A percentile compares a stretch with the other conserved stretches of the same genome.
phyloP scores from a whole-genome alignment of 192 early-diverging fungal genomes.

The Podochytrium sp. region DNA sequence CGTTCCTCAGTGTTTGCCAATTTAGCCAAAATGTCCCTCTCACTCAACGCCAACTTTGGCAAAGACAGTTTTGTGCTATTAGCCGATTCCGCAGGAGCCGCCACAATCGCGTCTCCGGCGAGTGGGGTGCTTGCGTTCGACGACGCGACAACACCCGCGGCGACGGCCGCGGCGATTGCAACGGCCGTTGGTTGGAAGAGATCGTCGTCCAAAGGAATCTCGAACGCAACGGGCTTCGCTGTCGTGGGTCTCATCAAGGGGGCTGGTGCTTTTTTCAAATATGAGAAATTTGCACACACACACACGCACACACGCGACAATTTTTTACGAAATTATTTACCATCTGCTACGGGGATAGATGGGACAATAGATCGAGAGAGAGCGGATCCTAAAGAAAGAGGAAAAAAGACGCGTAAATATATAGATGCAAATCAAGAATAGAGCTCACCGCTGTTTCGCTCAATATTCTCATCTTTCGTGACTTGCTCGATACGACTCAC shows the following conservation, averaged over 20 bases:
- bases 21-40: slow-evolving; percentile 48
- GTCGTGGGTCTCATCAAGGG: neutral
- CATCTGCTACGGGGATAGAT: slow-evolving; percentile 29
- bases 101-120: slow-evolving; percentile 8
- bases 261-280: neutral
- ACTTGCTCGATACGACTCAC: neutral
- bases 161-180: neutral
- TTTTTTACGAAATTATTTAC: neutral
- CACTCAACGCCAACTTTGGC: slow-evolving; percentile 45
- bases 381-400: neutral
- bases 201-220: slow-evolving; percentile 53
- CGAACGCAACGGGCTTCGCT: slow-evolving; percentile 53
- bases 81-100: slow-evolving; percentile 6
- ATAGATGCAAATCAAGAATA: neutral
- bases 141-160: slow-evolving; percentile 12
- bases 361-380: slow-evolving; percentile 39
- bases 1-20: slow-evolving; percentile 53
- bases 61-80: slow-evolving; percentile 39
- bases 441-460: neutral
- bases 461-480: neutral
- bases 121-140: neutral
- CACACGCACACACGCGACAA: neutral
- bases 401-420: neutral
- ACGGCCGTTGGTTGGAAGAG: slow-evolving; percentile 23
- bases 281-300: neutral